Percentiles rank a stretch among this genome's conserved stretches.
Evolutionary conservation across 2,329 filamentous ascomycete species (phyloP).

Genomic region (Cladorrhinum sp.): DNA sequence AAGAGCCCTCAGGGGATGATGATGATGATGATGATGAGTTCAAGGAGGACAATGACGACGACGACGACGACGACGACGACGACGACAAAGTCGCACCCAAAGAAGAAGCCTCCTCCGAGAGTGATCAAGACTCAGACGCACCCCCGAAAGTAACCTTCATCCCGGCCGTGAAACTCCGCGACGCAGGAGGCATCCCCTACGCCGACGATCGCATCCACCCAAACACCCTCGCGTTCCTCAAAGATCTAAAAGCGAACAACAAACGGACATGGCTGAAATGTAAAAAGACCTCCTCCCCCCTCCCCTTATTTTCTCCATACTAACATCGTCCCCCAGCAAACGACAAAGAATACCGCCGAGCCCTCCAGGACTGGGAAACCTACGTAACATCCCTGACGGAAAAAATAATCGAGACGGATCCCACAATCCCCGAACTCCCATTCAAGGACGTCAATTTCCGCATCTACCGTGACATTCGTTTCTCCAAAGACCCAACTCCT

Average conservation of each 20-base stretch:
- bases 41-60: slow-evolving; percentile 24
- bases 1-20: slow-evolving; percentile 15
- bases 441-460: slow-evolving; percentile 83
- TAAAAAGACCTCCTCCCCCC: slow-evolving; percentile 31
- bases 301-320: slow-evolving; percentile 8
- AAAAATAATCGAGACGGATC: slow-evolving; percentile 68
- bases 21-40: slow-evolving; percentile 23
- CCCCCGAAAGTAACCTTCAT: slow-evolving; percentile 40
- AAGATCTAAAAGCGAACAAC: slow-evolving; percentile 59
- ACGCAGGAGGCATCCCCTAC: slow-evolving; percentile 45
- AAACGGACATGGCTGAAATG: slow-evolving; percentile 57
- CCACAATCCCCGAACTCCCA: slow-evolving; percentile 82
- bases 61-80: slow-evolving; percentile 28
- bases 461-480: slow-evolving; percentile 83
- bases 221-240: slow-evolving; percentile 57
- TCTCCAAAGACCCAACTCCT: slow-evolving; percentile 78
- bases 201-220: slow-evolving; percentile 51
- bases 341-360: slow-evolving; percentile 73
- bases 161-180: slow-evolving; percentile 40
- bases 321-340: slow-evolving; percentile 52
- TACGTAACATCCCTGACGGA: slow-evolving; percentile 72
- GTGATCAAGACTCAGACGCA: slow-evolving; percentile 37
- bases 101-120: too few species aligned
- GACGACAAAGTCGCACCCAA: too few species aligned
- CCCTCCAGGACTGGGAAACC: slow-evolving; percentile 76